These are phyloP conservation scores for Musa itinerans DNA, from an alignment of 176 grass and related monocot genomes.

Conservation along the genomic window DNA sequence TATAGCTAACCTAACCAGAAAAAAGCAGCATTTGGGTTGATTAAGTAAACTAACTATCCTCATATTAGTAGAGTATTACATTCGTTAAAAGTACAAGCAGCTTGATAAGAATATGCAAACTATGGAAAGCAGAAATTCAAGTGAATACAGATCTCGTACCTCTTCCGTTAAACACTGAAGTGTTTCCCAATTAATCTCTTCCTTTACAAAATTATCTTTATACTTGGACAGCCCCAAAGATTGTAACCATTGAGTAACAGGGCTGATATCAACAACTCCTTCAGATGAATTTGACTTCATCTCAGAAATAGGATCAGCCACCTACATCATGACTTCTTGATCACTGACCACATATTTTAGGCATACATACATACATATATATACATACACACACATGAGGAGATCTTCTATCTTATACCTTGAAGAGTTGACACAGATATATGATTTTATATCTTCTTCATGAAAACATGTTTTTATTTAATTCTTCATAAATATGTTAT, in stretches of 20 bases:
- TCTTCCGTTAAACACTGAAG: conserved; percentile 89
- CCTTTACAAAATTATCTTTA: conserved; percentile 61
- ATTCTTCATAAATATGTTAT: background rate
- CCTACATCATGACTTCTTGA: conserved; percentile 38
- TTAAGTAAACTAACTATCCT: background rate
- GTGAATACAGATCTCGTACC: conserved; percentile 32
- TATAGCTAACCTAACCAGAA: background rate
- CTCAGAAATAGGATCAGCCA: conserved; percentile 25
- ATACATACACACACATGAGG: too few relatives aligned
- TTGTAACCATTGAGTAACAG: conserved; percentile 58
- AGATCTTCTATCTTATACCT: background rate
- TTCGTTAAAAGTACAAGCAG: background rate
- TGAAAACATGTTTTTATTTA: background rate
- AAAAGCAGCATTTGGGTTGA: background rate
- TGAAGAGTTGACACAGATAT: background rate
- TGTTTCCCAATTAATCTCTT: conserved; percentile 86
- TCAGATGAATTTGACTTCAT: conserved; percentile 22
- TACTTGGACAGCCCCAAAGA: conserved; percentile 72
- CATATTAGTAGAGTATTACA: background rate
- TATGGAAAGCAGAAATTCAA: background rate
- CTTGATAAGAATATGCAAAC: background rate
- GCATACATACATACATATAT: background rate
- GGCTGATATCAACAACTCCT: conserved; percentile 32
- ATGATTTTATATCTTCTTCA: background rate
- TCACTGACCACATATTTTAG: background rate